Evolutionary conservation across 2,329 filamentous ascomycete genomes (phyloP).

Genomic region (Colletotrichum sp.): DNA sequence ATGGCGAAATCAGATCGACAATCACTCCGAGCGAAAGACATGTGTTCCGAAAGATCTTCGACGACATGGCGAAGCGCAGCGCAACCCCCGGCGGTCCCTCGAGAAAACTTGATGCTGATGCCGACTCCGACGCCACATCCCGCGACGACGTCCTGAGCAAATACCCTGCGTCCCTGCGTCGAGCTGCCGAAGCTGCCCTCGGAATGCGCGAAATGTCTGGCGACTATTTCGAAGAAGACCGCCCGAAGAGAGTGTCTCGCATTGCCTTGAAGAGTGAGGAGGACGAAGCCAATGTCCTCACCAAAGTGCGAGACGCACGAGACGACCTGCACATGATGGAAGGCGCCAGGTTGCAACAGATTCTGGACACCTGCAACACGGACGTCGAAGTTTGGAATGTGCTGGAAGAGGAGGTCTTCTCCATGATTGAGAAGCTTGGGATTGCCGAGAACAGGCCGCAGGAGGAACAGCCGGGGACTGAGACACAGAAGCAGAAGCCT

Average conservation of each 20-base stretch:
- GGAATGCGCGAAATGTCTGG: conserved; percentile 38
- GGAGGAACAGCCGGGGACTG: background rate
- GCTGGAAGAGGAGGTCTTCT: conserved; percentile 71
- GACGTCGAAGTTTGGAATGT: conserved; percentile 72
- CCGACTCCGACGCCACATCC: conserved; percentile 32
- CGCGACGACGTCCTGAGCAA: conserved; percentile 39
- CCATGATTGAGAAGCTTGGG: conserved; percentile 60
- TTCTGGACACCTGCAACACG: conserved; percentile 60
- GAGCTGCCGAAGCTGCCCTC: conserved; percentile 43
- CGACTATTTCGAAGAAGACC: background rate
- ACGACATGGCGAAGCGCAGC: conserved; percentile 35
- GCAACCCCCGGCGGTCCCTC: background rate
- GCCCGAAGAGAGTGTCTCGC: background rate
- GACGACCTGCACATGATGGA: conserved; percentile 39
- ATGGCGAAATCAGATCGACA: conserved; percentile 43
- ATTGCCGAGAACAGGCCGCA: conserved; percentile 40
- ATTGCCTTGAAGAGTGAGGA: background rate
- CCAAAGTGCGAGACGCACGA: conserved; percentile 26
- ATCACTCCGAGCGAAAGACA: conserved; percentile 63
- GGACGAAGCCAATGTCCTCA: background rate
- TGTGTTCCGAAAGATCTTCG: conserved; percentile 65
- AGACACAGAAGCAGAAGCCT: conserved; percentile 7
- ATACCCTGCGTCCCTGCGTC: conserved; percentile 43
- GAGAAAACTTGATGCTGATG: background rate
- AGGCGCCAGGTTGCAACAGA: conserved; percentile 53